Evolutionary conservation across 164 flowering plant genomes (phyloP).

Genomic region (Aristolochia fimbriata): DNA sequence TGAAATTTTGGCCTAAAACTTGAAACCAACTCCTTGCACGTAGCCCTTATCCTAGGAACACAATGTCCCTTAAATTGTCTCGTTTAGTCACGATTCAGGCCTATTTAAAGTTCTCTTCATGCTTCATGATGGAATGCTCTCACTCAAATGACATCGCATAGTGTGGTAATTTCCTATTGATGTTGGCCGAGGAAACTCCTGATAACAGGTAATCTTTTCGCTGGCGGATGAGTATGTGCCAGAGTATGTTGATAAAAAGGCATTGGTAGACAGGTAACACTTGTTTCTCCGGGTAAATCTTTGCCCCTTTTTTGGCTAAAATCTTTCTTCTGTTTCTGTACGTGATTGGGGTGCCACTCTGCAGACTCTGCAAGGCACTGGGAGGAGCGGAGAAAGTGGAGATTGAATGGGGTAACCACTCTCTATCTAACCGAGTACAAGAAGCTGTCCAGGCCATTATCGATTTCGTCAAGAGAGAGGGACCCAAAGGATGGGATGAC

Average conservation of each 20-base stretch:
- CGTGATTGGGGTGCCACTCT: conserved; percentile 1
- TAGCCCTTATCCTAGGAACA: too few relatives aligned
- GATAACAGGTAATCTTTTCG: conserved; percentile 77
- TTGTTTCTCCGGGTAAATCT: neutral
- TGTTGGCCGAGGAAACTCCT: neutral
- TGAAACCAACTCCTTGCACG: too few relatives aligned
- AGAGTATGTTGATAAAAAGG: conserved; percentile 86
- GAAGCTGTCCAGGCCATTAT: conserved; percentile 76
- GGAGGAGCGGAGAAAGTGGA: conserved; percentile 41
- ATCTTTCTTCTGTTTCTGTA: neutral
- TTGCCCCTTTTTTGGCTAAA: neutral
- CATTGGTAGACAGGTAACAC: conserved; percentile 65
- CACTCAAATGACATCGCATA: neutral
- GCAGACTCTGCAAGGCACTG: conserved; percentile 79
- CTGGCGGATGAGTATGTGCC: conserved; percentile 97
- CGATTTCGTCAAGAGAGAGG: conserved; percentile 70
- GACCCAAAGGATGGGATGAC: conserved; percentile 96
- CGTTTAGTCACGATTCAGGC: too few relatives aligned
- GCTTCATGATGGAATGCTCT: neutral
- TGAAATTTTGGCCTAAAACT: too few relatives aligned
- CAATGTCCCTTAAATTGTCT: too few relatives aligned
- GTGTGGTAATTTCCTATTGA: neutral
- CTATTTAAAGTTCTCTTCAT: too few relatives aligned
- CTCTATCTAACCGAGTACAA: conserved; percentile 74
- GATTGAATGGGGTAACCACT: conserved; percentile 89